Base-by-base conservation (phyloP, 1,139 yeast genomes). In the Yamadazyma friedrichii region DNA sequence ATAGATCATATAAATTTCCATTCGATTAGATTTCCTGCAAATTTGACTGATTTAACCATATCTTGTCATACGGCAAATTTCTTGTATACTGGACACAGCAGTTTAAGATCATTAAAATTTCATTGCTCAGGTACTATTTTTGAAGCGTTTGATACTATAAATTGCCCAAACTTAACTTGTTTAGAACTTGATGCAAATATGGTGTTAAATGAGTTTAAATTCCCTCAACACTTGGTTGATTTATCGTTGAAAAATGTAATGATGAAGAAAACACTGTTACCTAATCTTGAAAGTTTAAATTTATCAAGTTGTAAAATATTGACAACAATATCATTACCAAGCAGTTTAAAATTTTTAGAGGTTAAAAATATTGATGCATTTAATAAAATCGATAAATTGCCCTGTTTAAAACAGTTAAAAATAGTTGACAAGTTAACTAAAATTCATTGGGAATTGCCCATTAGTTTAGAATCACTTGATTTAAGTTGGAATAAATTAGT, bases 401-500 rank as follows among this genome's bases (percentile, higher is more conserved):
- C 35, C 6, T 3, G 9, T 9, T 32, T 32, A 11, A 32, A 6
- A n/a, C 11, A 20, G 2, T 35, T 35, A 13, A 35, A 35, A 35
- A 35, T 35, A 2, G 28, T 20, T 3, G 13, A 35, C 11, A 20
- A 11, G 15, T 20, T 35, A 20, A 9, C 5, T 11, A 28, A 9
- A n/a, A 16, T 35, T 3, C 11, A 9, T 3, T 20, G 24, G 24
- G 13, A 17, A 8, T 25, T 36, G n/a, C 39, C 39, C 15, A 10
- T 10, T 15, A 36, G 9, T 6, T 36, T 36, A 31, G 34, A 36
- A 26, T 11, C 6, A 5, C 20, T 36, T 4, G 39, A 36, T 36
- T 36, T 36, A 26, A 30, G 31, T n/a, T 36, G 39, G 39, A 36
- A 36, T 22, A 22, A 36, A 36, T 24, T 36, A 22, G 15, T 24